Evolutionary conservation across 768 basidiomycete species (phyloP).

Genomic region (Psilocybe subaeruginosa): DNA sequence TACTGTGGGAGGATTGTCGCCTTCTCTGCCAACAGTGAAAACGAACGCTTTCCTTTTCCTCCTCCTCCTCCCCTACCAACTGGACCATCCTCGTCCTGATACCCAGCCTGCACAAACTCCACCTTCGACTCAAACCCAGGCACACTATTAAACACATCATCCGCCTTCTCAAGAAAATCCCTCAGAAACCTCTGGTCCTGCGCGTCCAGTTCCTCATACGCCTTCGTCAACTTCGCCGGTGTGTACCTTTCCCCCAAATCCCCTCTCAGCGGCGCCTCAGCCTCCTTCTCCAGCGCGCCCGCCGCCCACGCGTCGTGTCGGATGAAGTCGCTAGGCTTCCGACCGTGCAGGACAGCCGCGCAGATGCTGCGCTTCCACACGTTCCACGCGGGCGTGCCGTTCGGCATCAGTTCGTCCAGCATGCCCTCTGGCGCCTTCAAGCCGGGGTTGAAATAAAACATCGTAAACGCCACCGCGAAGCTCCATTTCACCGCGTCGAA

Average conservation of each 20-base stretch:
- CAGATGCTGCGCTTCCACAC: slow-evolving; percentile 10
- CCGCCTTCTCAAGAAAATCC: not conserved
- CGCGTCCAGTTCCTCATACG: not conserved
- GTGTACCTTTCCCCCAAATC: not conserved
- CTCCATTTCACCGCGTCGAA: slow-evolving; percentile 5
- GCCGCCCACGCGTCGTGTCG: not conserved
- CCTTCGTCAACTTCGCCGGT: not conserved
- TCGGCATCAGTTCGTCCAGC: slow-evolving; percentile 12
- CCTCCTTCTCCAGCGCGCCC: not conserved
- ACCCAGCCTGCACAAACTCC: not conserved
- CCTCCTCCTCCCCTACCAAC: too few relatives aligned
- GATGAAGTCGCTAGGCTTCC: slow-evolving; percentile 1
- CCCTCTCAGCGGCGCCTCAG: not conserved
- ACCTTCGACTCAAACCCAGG: not conserved
- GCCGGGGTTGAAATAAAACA: slow-evolving; percentile 5
- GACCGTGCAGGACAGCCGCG: slow-evolving; percentile 2
- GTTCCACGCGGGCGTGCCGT: slow-evolving; percentile 14
- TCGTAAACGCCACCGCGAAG: slow-evolving; percentile 7
- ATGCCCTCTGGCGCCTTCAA: slow-evolving; percentile 2
- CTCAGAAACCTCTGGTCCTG: not conserved
- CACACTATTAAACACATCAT: not conserved
- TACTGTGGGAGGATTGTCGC: too few relatives aligned
- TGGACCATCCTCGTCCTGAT: not conserved
- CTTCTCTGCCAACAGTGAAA: too few relatives aligned
- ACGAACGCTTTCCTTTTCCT: too few relatives aligned